Conservation (phyloP, 331 rosid species). For the Erythrophleum ivorense region DNA sequence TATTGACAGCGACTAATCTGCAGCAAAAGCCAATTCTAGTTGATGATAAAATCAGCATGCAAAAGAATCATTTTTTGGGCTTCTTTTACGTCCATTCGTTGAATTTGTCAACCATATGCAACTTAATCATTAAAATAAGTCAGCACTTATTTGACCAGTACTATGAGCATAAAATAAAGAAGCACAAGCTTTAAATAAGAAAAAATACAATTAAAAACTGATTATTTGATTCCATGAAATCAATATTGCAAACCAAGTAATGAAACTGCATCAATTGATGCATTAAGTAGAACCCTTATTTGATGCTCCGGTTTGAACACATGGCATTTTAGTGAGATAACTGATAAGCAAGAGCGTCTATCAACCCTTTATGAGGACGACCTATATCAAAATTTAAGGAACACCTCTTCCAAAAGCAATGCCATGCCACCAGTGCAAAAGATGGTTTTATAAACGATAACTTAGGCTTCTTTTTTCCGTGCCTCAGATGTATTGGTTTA, state of each 20-base stretch:
- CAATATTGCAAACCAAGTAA: background rate
- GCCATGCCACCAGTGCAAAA: background rate
- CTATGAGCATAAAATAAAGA: background rate
- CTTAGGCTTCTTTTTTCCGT: background rate
- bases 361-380: background rate
- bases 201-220: background rate
- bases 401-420: background rate
- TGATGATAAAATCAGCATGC: background rate
- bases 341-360: background rate
- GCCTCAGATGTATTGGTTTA: background rate
- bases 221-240: background rate
- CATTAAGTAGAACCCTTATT: too few species aligned
- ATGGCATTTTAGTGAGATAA: too few species aligned
- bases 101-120: background rate
- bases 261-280: too few species aligned
- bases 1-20: background rate
- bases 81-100: background rate
- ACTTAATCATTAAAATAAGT: background rate
- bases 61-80: background rate
- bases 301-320: too few species aligned
- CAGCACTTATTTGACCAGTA: background rate
- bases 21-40: background rate
- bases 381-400: background rate
- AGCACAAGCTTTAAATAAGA: background rate
- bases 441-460: background rate